Evolutionary conservation across 139 green algal species (phyloP).

Genomic region (Chlorella sp.): DNA sequence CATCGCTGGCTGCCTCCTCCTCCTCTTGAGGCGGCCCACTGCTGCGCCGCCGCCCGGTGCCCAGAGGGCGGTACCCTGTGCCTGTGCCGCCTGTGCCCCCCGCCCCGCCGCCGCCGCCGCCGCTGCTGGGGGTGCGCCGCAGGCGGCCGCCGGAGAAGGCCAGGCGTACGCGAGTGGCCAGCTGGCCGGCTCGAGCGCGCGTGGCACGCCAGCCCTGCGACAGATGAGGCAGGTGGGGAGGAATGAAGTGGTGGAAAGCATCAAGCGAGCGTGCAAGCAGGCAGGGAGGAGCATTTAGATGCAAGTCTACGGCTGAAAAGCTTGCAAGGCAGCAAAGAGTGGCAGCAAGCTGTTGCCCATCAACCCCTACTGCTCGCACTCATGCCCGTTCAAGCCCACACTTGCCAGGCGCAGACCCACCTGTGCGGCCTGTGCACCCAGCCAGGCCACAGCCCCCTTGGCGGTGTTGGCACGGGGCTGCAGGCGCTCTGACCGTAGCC

Average conservation of each 20-base stretch:
- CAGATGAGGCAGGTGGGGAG: not conserved
- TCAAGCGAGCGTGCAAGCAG: too few species aligned
- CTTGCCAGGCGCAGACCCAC: too few species aligned
- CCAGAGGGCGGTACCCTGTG: not conserved
- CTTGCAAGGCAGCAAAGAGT: too few species aligned
- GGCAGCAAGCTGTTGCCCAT: too few species aligned
- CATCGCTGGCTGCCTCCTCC: not conserved
- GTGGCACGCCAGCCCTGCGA: slow-evolving; percentile 9
- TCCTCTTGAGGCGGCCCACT: not conserved
- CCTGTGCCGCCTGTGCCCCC: not conserved
- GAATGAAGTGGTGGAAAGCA: too few species aligned
- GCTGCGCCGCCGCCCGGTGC: too few species aligned
- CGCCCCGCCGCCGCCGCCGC: not conserved
- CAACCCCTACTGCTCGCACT: too few species aligned
- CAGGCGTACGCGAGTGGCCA: not conserved
- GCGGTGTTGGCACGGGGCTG: not conserved
- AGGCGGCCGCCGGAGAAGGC: not conserved
- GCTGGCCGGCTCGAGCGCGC: not conserved
- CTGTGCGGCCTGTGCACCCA: not conserved
- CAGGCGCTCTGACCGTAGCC: slow-evolving; percentile 40
- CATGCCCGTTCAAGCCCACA: too few species aligned
- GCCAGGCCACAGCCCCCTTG: slow-evolving; percentile 28
- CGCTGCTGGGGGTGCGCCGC: not conserved
- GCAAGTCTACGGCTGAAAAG: too few species aligned
- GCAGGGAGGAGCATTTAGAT: too few species aligned